phyloP scores from a whole-genome alignment of 805 yeast genomes.

The Myxozyma neglecta region DNA sequence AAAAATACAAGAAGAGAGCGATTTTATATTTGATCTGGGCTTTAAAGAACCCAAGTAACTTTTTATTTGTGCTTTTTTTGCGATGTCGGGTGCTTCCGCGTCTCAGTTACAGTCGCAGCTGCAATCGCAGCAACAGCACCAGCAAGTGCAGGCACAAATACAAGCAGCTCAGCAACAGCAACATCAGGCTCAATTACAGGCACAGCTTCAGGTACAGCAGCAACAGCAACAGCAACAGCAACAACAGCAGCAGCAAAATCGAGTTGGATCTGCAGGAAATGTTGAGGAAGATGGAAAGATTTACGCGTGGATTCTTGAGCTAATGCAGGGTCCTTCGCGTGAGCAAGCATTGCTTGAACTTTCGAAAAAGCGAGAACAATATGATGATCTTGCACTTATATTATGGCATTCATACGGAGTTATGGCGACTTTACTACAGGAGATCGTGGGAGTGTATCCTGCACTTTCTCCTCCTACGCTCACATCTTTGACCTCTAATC shows the following conservation, averaged over 20 bases:
- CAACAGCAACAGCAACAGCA: constrained; percentile 24
- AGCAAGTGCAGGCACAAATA: constrained; percentile 11
- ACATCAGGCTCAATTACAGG: constrained; percentile 12
- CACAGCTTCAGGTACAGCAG: constrained; percentile 18
- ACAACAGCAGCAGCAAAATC: constrained; percentile 20
- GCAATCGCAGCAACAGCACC: constrained; percentile 19
- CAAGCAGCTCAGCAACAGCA: constrained; percentile 16
- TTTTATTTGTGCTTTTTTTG: not conserved
- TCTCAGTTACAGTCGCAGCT: constrained; percentile 20
- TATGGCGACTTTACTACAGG: constrained; percentile 87
- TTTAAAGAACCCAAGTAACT: not conserved
- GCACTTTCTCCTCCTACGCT: constrained; percentile 81
- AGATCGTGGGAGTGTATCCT: constrained; percentile 88
- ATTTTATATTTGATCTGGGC: not conserved
- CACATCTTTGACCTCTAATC: constrained; percentile 80
- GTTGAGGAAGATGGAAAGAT: constrained; percentile 39
- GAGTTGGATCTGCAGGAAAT: not conserved
- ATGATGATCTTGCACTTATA: constrained; percentile 88
- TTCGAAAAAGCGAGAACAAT: constrained; percentile 92
- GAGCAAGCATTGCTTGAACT: constrained; percentile 90
- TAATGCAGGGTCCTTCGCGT: constrained; percentile 85
- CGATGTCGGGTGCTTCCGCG: constrained; percentile 19
- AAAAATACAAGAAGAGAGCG: not conserved
- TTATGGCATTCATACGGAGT: constrained; percentile 97
- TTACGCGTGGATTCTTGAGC: constrained; percentile 84